These are phyloP conservation scores for Carex parvula DNA, from an alignment of 176 grass and related monocot genomes.

Conservation along the genomic window DNA sequence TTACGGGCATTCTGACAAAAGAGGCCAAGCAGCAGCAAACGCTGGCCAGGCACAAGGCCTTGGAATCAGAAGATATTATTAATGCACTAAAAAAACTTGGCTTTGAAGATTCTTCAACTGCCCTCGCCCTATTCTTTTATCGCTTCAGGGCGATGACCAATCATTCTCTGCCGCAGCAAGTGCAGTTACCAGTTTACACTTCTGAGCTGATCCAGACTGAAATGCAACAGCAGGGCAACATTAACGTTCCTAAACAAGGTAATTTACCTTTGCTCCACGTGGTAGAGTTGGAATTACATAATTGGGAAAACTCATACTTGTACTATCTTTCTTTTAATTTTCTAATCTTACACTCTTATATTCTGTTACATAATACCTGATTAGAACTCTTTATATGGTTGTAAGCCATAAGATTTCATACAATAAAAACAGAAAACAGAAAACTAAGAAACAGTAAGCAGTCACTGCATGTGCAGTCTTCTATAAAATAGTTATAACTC, in stretches of 20 bases:
- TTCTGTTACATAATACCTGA: neutral
- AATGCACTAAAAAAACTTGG: neutral
- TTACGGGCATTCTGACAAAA: neutral
- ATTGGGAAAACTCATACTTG: neutral
- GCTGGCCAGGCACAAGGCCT: neutral
- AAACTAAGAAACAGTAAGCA: neutral
- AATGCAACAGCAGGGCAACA: neutral
- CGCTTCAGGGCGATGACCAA: neutral
- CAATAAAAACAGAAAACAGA: neutral
- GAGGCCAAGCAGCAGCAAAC: neutral
- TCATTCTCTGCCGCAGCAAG: neutral
- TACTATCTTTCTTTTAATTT: neutral
- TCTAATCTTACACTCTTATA: neutral
- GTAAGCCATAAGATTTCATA: neutral
- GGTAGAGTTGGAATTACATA: neutral
- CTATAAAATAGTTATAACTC: neutral
- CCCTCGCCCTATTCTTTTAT: neutral
- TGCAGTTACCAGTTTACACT: neutral
- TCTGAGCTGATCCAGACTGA: neutral
- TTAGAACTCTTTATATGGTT: neutral
- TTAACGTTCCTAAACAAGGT: neutral
- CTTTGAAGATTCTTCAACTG: neutral
- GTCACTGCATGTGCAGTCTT: neutral
- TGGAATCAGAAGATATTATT: constrained; percentile 4
- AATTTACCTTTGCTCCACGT: neutral